Conservation (phyloP, 208 protist species). For the Wallacemonas rigidus region DNA sequence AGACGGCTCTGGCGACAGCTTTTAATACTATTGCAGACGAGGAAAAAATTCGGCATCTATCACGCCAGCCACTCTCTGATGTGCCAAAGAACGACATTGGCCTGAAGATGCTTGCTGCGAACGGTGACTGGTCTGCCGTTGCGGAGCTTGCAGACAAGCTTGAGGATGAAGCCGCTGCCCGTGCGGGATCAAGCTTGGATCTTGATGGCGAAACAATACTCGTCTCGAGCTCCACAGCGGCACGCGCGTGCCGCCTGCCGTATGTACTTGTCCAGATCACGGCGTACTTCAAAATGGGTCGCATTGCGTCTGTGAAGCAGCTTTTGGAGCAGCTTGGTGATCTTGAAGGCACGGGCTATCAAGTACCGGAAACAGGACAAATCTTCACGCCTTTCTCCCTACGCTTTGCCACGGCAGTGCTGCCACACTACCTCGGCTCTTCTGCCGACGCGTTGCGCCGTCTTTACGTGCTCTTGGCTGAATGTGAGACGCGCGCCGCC, state of each 20-base stretch:
- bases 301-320: slow-evolving; percentile 50
- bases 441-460: slow-evolving; percentile 55
- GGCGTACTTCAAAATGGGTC: slow-evolving; percentile 70
- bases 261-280: slow-evolving; percentile 80
- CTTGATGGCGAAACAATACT: background rate
- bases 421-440: slow-evolving; percentile 67
- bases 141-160: slow-evolving; percentile 55
- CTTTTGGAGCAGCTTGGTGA: slow-evolving; percentile 69
- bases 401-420: slow-evolving; percentile 58
- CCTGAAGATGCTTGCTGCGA: slow-evolving; percentile 48
- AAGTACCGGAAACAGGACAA: slow-evolving; percentile 47
- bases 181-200: slow-evolving; percentile 18
- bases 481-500: slow-evolving; percentile 40
- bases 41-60: slow-evolving; percentile 16
- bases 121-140: slow-evolving; percentile 78
- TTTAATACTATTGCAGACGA: slow-evolving; percentile 17
- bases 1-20: background rate
- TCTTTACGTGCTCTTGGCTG: slow-evolving; percentile 55
- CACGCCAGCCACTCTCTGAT: slow-evolving; percentile 19
- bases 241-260: slow-evolving; percentile 32
- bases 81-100: slow-evolving; percentile 66
- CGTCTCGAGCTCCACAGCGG: slow-evolving; percentile 12
- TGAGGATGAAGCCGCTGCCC: slow-evolving; percentile 35
- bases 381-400: slow-evolving; percentile 85
- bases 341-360: slow-evolving; percentile 52